Evolutionary conservation across 495 filamentous ascomycete genomes (phyloP).

Genomic region (Rusavskia elegans): DNA sequence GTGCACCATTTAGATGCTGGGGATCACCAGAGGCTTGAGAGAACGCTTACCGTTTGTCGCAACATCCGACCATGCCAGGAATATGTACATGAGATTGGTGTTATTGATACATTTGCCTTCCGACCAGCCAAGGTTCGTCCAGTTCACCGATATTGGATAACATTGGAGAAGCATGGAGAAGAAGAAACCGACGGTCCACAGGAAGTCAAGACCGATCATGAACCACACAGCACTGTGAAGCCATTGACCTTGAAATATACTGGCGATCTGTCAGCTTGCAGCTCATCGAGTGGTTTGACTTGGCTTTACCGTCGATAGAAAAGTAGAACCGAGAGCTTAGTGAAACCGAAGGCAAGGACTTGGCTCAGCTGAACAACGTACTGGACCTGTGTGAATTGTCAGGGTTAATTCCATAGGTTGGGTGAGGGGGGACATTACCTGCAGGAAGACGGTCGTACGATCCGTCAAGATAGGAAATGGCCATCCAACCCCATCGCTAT

Average conservation of each 20-base stretch:
- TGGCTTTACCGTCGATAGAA: not conserved
- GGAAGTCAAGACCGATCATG: not conserved
- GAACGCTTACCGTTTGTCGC: not conserved
- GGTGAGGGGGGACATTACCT: not conserved
- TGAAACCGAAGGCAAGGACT: not conserved
- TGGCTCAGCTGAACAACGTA: not conserved
- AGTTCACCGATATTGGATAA: not conserved
- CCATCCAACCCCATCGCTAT: not conserved
- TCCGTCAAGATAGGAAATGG: not conserved
- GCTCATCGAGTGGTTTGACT: not conserved
- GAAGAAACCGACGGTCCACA: not conserved
- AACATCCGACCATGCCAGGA: not conserved
- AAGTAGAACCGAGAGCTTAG: not conserved
- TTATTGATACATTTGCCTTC: not conserved
- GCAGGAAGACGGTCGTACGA: not conserved
- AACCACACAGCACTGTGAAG: not conserved
- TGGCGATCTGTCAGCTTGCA: not conserved
- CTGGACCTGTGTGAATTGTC: not conserved
- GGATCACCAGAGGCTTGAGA: not conserved
- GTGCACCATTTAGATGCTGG: not conserved
- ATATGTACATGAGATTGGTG: not conserved
- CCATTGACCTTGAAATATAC: not conserved
- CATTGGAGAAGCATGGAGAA: not conserved
- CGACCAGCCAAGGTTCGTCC: not conserved
- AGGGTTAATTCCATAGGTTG: not conserved